phyloP scores from a whole-genome alignment of 116 monocot species.

The Trichopus zeylanicus region DNA sequence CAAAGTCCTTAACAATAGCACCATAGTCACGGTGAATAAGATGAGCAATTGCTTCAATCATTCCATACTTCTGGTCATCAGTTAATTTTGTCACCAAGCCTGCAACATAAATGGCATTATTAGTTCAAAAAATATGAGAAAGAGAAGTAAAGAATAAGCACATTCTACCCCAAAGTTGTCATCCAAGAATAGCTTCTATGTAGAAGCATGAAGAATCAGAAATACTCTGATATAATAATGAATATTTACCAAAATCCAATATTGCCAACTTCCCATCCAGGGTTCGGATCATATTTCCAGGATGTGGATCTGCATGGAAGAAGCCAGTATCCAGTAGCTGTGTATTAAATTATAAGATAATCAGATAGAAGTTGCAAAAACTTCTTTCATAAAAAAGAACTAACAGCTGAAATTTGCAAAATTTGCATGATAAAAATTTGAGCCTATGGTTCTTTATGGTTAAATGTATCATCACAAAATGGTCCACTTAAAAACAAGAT shows the following conservation, averaged over 20 bases:
- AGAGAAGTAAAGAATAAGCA: background rate
- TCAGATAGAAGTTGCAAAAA: slow-evolving; percentile 4
- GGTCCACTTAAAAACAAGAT: no score
- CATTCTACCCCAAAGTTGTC: background rate
- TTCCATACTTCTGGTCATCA: slow-evolving; percentile 97
- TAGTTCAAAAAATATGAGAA: background rate
- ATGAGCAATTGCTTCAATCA: slow-evolving; percentile 97
- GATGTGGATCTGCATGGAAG: slow-evolving; percentile 99
- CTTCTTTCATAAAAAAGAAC: no score
- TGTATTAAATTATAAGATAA: slow-evolving; percentile 16
- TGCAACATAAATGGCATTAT: slow-evolving; percentile 17
- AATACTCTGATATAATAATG: background rate
- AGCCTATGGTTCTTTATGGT: no score
- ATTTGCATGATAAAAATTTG: no score
- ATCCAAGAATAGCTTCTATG: background rate
- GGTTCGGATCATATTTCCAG: slow-evolving; percentile 99
- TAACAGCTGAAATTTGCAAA: background rate
- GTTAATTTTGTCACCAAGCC: slow-evolving; percentile 93
- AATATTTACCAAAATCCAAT: slow-evolving; percentile 87
- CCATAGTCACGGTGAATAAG: slow-evolving; percentile 96
- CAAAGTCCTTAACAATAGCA: slow-evolving; percentile 96
- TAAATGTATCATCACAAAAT: background rate
- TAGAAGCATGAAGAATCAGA: no score
- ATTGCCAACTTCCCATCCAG: slow-evolving; percentile 98
- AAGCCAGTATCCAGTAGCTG: slow-evolving; percentile 98